phyloP scores from a whole-genome alignment of 176 grass and related monocot species.

The Bothriochloa decipiens region DNA sequence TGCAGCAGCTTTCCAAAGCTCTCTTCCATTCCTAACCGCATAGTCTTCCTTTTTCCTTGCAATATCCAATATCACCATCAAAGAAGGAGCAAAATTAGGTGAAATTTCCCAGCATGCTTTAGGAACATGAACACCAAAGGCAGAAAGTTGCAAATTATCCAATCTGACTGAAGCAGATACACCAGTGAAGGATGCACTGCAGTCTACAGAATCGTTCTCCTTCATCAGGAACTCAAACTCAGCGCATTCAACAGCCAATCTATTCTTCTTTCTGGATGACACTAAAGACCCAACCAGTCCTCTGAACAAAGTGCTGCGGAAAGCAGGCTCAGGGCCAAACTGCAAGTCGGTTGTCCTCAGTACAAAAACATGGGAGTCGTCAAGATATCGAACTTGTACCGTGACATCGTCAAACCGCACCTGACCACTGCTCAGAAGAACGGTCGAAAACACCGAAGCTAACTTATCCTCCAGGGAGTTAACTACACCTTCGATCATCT shows the following conservation, averaged over 20 bases:
- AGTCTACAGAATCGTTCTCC: slow-evolving; percentile 55
- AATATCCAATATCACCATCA: slow-evolving; percentile 68
- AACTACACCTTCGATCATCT: slow-evolving; percentile 60
- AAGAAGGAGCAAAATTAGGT: slow-evolving; percentile 50
- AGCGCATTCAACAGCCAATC: slow-evolving; percentile 53
- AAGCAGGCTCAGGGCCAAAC: slow-evolving; percentile 62
- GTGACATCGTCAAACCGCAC: slow-evolving; percentile 53
- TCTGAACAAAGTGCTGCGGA: slow-evolving; percentile 60
- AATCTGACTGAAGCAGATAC: slow-evolving; percentile 51
- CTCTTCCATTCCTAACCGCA: slow-evolving; percentile 58
- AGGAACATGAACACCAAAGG: slow-evolving; percentile 60
- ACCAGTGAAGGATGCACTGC: slow-evolving; percentile 56
- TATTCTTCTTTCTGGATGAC: slow-evolving; percentile 56
- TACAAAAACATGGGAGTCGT: slow-evolving; percentile 46
- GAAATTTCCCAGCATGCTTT: slow-evolving; percentile 48
- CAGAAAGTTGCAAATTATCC: slow-evolving; percentile 57
- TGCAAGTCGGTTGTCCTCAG: slow-evolving; percentile 50
- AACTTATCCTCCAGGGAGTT: slow-evolving; percentile 57
- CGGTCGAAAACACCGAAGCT: slow-evolving; percentile 41
- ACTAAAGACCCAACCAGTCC: slow-evolving; percentile 61
- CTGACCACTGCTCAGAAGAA: slow-evolving; percentile 61
- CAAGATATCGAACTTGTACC: slow-evolving; percentile 52
- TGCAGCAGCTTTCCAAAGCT: slow-evolving; percentile 65
- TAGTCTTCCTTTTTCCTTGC: slow-evolving; percentile 52
- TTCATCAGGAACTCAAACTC: slow-evolving; percentile 64